phyloP scores from a whole-genome alignment of 2,329 filamentous ascomycete species.

The Aspergillus ochraceoroseus region DNA sequence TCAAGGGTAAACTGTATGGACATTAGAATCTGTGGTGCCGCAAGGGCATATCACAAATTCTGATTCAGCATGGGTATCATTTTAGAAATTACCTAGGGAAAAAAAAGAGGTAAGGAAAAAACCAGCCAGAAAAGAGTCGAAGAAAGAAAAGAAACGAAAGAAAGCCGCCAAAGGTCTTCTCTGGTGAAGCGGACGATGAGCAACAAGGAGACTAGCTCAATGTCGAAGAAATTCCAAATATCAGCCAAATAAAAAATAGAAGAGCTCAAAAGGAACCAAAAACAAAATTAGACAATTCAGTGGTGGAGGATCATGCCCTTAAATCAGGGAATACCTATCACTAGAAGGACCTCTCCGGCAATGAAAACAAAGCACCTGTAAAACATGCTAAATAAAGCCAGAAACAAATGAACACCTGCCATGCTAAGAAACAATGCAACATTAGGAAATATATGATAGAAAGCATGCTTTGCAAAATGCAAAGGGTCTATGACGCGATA shows the following conservation, averaged over 20 bases:
- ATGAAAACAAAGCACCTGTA: background rate
- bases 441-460: background rate
- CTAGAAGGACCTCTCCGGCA: background rate
- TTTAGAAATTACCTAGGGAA: slow-evolving; percentile 8
- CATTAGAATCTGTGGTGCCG: slow-evolving; percentile 4
- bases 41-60: background rate
- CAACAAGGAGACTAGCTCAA: background rate
- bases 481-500: slow-evolving; percentile 8
- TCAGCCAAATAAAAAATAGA: background rate
- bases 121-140: background rate
- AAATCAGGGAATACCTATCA: too few species aligned
- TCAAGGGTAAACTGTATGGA: background rate
- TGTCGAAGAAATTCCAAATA: background rate
- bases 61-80: slow-evolving; percentile 30
- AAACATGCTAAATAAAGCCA: slow-evolving; percentile 4
- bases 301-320: too few species aligned
- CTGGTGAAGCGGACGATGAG: background rate
- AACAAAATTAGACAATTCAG: background rate
- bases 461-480: slow-evolving; percentile 9
- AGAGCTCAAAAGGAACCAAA: background rate
- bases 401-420: slow-evolving; percentile 15
- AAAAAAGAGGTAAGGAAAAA: slow-evolving; percentile 4
- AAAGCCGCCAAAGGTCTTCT: slow-evolving; percentile 4
- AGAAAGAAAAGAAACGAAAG: slow-evolving; percentile 13
- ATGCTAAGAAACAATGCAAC: slow-evolving; percentile 11